These are phyloP conservation scores for Mycocalia duriaeana DNA, from an alignment of 1,284 basidiomycete species.

Conservation along the genomic window DNA sequence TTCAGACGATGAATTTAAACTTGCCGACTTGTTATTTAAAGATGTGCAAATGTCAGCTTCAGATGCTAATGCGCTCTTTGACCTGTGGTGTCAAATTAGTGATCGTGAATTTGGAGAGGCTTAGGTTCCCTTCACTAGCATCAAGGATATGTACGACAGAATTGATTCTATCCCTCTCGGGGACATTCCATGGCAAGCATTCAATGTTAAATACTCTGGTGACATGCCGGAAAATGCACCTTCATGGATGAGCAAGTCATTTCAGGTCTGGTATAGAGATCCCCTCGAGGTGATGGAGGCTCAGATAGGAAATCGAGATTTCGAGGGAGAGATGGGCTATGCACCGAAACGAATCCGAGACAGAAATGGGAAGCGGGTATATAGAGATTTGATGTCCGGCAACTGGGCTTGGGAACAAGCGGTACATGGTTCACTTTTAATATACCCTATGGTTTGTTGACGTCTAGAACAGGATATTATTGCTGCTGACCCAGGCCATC, in stretches of 20 bases:
- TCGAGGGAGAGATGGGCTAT: neutral
- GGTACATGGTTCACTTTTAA: neutral
- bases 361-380: neutral
- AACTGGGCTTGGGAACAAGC: neutral
- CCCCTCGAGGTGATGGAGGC: neutral
- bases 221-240: neutral
- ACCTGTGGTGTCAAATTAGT: no score
- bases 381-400: neutral
- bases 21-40: no score
- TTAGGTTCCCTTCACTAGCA: no score
- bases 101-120: no score
- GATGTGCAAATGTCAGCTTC: no score
- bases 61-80: no score
- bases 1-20: no score
- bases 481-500: neutral
- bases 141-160: neutral
- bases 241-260: neutral
- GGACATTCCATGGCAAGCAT: neutral
- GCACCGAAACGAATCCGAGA: neutral
- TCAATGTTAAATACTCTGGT: neutral
- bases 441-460: neutral
- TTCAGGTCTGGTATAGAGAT: neutral
- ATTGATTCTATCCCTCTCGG: neutral
- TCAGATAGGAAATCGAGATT: neutral
- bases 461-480: neutral